Evolutionary conservation across 306 rosid genomes (phyloP), one percentile per base, ranked within the genome.

Genomic region (Fragaria ananassa): DNA sequence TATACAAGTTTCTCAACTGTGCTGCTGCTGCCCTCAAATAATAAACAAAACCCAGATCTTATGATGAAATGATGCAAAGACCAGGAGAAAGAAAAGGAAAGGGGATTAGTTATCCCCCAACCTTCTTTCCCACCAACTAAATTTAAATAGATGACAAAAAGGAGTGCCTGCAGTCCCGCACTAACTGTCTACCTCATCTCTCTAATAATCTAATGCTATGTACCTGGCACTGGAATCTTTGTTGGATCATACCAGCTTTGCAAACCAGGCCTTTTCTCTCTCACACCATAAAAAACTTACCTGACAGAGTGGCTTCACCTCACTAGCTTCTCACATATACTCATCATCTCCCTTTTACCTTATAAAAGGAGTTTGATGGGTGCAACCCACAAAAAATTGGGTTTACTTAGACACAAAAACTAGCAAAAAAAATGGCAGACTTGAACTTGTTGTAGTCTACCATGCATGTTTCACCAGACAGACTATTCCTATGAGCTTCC

Each of bases 221-320:
- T 70, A 81, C 91, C 88, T 89, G 91, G 92, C 93, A 89, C 91
- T 87, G 87, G 91, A 87, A 86, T 88, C 83, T 83, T 75, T 83
- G 84, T 85, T 77, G 83, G 80, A 83, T 84, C 80, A 74, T 68
- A 74, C 89, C 95, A 91, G 91, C 90, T 85, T 82, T 88, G 91
- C 95, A 87, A 84, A 87, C 93, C 88, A 86, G 85, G 86, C 81
- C 65, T 73, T 58, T 69, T 62, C 54, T 63, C 68, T 49, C 41
- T 77, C 86, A 81, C 86, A 89, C 87, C 77, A 85, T 85, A 79
- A 86, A 10, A 56, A 79, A 74, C 47, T 56, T 85, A 70, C 27
- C 50, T 84, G 81, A 91, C 90, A 85, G 86, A 78, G 68, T 86
- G 91, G 84, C 85, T 85, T 85, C 63, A 81, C 75, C 79, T 85